phyloP scores from a whole-genome alignment of 2,329 filamentous ascomycete genomes.

The Pseudocercospora ulei region DNA sequence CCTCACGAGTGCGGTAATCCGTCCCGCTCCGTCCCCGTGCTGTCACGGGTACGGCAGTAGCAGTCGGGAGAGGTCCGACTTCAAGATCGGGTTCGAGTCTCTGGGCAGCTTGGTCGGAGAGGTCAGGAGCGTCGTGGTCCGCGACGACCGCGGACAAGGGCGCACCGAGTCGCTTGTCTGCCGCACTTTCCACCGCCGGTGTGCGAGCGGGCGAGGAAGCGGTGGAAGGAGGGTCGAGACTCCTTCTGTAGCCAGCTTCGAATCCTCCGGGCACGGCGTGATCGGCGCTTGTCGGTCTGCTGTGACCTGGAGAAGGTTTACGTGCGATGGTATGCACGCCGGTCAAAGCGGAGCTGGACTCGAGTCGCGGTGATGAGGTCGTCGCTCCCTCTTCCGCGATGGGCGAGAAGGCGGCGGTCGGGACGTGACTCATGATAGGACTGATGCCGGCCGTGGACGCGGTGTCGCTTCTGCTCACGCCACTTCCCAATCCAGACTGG shows the following conservation, averaged over 20 bases:
- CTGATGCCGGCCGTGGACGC: conserved; percentile 55
- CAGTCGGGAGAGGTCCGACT: conserved; percentile 4
- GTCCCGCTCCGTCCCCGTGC: conserved; percentile 28
- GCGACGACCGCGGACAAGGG: conserved; percentile 26
- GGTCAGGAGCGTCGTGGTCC: conserved; percentile 22
- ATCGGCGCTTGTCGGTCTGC: conserved; percentile 35
- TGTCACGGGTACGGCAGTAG: conserved; percentile 17
- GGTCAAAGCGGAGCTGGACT: conserved; percentile 32
- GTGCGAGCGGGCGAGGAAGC: conserved; percentile 54
- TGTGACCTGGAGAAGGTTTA: conserved; percentile 36
- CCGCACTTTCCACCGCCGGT: conserved; percentile 43
- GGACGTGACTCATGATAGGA: conserved; percentile 54
- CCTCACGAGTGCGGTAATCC: conserved; percentile 32
- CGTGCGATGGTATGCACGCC: conserved; percentile 30
- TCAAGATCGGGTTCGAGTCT: conserved; percentile 21
- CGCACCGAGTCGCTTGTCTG: conserved; percentile 24
- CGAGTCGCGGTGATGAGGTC: conserved; percentile 30
- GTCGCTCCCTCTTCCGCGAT: conserved; percentile 46
- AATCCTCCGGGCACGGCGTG: conserved; percentile 33
- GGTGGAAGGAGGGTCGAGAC: conserved; percentile 50
- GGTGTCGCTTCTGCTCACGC: conserved; percentile 47
- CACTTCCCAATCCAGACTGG: conserved; percentile 12
- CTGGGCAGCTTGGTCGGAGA: conserved; percentile 24
- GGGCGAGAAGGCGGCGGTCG: conserved; percentile 45
- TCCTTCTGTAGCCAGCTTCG: conserved; percentile 48